phyloP scores from a whole-genome alignment of 2,329 filamentous ascomycete genomes.

The Fusarium sp. region DNA sequence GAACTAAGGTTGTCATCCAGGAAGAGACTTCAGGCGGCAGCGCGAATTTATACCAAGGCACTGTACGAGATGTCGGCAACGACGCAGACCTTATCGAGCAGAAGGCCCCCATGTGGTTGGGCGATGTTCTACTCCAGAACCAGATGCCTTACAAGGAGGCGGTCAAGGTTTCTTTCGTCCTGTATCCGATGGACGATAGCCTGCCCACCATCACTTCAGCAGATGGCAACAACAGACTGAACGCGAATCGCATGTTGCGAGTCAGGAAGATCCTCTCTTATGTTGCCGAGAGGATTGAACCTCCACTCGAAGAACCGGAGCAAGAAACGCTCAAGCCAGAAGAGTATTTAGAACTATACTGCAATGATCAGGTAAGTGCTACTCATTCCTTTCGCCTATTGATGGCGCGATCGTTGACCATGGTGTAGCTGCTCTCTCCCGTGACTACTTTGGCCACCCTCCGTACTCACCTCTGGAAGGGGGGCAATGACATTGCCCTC shows the following conservation, averaged over 20 bases:
- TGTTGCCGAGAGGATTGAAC: slow-evolving; percentile 89
- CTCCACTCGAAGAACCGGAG: slow-evolving; percentile 67
- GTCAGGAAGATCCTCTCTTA: slow-evolving; percentile 95
- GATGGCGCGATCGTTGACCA: slow-evolving; percentile 11
- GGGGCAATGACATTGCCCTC: slow-evolving; percentile 89
- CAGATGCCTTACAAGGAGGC: slow-evolving; percentile 86
- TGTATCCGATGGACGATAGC: slow-evolving; percentile 76
- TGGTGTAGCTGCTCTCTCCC: slow-evolving; percentile 69
- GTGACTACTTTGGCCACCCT: slow-evolving; percentile 95
- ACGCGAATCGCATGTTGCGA: slow-evolving; percentile 95
- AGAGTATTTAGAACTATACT: slow-evolving; percentile 94
- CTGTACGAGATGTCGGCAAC: slow-evolving; percentile 77
- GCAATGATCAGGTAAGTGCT: slow-evolving; percentile 81
- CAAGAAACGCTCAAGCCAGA: slow-evolving; percentile 76
- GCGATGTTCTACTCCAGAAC: slow-evolving; percentile 86
- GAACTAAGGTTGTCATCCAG: slow-evolving; percentile 73
- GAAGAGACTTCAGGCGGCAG: slow-evolving; percentile 73
- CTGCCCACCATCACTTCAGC: slow-evolving; percentile 77
- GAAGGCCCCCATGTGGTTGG: slow-evolving; percentile 89
- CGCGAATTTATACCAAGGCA: slow-evolving; percentile 91
- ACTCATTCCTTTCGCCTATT: background rate
- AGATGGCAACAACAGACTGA: slow-evolving; percentile 88
- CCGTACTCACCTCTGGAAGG: slow-evolving; percentile 91
- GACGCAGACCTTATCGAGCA: slow-evolving; percentile 88
- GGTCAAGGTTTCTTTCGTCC: slow-evolving; percentile 92